These are phyloP conservation scores for Stagonosporopsis vannaccii DNA, from an alignment of 2,329 filamentous ascomycete species.

Conservation along the genomic window DNA sequence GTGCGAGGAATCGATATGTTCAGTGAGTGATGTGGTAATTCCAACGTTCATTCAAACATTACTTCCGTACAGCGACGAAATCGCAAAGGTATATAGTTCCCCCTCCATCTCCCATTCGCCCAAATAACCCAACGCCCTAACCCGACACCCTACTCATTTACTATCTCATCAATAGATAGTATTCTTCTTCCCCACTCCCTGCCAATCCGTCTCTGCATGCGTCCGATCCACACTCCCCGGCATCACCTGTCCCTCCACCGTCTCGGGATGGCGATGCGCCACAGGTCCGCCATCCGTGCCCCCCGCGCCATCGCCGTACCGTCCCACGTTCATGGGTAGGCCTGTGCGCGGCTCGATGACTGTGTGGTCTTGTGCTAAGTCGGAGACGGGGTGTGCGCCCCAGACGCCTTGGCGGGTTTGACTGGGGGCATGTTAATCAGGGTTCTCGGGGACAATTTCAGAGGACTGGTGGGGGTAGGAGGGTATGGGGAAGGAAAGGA, in stretches of 20 bases:
- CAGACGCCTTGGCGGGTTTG: constrained; percentile 28
- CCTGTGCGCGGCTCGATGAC: constrained; percentile 52
- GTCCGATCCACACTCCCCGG: background rate
- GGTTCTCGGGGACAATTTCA: too few species aligned
- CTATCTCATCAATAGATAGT: constrained; percentile 30
- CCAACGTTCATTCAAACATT: too few species aligned
- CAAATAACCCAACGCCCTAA: background rate
- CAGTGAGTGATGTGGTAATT: too few species aligned
- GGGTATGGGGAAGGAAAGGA: background rate
- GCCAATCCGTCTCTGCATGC: constrained; percentile 32
- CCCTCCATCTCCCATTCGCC: too few species aligned
- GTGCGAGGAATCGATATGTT: too few species aligned
- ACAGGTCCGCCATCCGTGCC: constrained; percentile 47
- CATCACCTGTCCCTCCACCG: constrained; percentile 9
- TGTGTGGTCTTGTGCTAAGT: constrained; percentile 26
- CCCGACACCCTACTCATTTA: background rate
- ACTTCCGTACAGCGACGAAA: too few species aligned
- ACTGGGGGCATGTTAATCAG: constrained; percentile 19
- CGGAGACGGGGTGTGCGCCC: constrained; percentile 28
- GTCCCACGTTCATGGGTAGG: constrained; percentile 51
- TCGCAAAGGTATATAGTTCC: too few species aligned
- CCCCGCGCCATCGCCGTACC: constrained; percentile 48
- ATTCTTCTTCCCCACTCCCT: constrained; percentile 38
- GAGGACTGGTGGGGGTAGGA: too few species aligned
- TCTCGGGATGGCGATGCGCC: constrained; percentile 23